Evolutionary conservation across 768 basidiomycete genomes (phyloP).

Genomic region (Leucosporidium yakuticum): DNA sequence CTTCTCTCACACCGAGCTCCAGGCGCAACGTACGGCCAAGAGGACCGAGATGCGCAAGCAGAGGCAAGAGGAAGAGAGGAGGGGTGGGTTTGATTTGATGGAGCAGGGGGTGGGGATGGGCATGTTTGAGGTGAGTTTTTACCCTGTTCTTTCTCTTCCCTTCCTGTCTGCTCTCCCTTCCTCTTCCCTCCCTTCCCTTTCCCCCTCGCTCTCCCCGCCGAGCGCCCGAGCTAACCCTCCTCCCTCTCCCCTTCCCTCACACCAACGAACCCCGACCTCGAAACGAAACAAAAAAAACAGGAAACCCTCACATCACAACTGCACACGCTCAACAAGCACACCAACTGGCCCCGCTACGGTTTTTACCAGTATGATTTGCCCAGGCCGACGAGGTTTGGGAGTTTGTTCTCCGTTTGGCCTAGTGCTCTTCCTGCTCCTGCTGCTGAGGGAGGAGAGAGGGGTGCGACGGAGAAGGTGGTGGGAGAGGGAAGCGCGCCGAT

Average conservation of each 20-base stretch:
- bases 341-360: too few relatives aligned
- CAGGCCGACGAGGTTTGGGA: neutral
- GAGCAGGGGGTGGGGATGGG: slow-evolving; percentile 4
- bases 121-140: slow-evolving; percentile 4
- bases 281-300: neutral
- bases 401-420: slow-evolving; percentile 1
- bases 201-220: too few relatives aligned
- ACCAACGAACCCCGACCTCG: neutral
- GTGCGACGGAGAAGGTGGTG: too few relatives aligned
- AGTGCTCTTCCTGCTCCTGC: too few relatives aligned
- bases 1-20: neutral
- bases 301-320: too few relatives aligned
- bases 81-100: slow-evolving; percentile 1
- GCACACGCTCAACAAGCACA: too few relatives aligned
- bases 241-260: neutral
- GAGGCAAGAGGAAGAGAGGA: neutral
- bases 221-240: neutral
- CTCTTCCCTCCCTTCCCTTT: neutral
- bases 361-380: neutral
- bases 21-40: neutral
- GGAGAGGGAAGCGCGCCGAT: neutral
- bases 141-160: neutral
- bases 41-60: neutral
- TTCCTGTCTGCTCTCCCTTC: too few relatives aligned
- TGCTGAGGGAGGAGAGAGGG: neutral